Base-by-base conservation (phyloP, 495 filamentous ascomycete species). In the Aspergillus nanangensis region DNA sequence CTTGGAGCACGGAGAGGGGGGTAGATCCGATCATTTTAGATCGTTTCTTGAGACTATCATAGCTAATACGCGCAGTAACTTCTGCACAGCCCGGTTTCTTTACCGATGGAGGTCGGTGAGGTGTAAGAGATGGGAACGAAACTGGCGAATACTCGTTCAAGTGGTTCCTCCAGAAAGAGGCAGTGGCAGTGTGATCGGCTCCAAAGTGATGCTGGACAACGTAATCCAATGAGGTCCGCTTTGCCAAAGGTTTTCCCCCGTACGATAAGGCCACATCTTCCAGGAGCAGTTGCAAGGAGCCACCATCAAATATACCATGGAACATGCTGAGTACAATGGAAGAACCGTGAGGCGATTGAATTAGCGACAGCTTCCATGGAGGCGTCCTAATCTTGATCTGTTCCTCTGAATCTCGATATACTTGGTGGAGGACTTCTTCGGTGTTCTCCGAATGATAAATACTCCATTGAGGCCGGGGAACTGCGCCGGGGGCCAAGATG, bases 231-330 rank as follows among this genome's bases (percentile, higher is more conserved):
- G 58, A 53, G 5, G 46, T 61, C 18, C 58, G 49, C 41, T 34
- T 15, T n/a, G 32, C 39, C 48, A 61, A 32, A 27, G 49, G 10
- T 35, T 51, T 48, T 44, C 61, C 21, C 80, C 53, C 23, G 21
- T 61, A 61, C 3, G 40, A 44, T 8, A 47, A 53, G 21, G 50
- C 25, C 0, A 93, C 77, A 45, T 89, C 84, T 32, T 75, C 63
- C 51, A 89, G 83, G 9, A 93, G 62, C 8, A 86, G 67, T 11
- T 69, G 62, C 10, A 90, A 65, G 8, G 85, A 89, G 70, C 77
- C 84, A 8, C 88, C 88, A 57, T 93, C 88, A 50, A 90, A 91
- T 27, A 90, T 70, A 0, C 86, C 87, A 60, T 93, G 88, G 3
- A 87, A 76, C 38, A 90, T 80, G 10, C 87, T 89, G 15, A 90